Evolutionary conservation across 768 basidiomycete genomes (phyloP).

Genomic region (Tylopilus sp.): DNA sequence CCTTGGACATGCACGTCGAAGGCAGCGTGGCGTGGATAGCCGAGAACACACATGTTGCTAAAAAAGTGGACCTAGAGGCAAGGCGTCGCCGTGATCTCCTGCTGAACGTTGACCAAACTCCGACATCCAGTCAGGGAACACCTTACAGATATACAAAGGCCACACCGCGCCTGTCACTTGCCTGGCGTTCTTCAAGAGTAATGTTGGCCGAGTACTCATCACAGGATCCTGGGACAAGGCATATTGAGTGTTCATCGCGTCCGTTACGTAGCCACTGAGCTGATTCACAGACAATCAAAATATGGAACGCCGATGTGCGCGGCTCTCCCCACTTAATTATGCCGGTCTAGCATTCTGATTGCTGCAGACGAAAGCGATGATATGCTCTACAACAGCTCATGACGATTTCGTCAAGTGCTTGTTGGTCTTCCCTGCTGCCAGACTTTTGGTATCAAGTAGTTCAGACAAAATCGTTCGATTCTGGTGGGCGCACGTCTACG

Average conservation of each 20-base stretch:
- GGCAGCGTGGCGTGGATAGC: constrained; percentile 80
- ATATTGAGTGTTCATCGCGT: constrained; percentile 9
- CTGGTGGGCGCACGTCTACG: constrained; percentile 53
- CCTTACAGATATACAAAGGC: constrained; percentile 69
- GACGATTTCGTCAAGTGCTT: constrained; percentile 89
- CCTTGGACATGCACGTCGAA: constrained; percentile 64
- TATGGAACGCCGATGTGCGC: constrained; percentile 78
- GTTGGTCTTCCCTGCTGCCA: constrained; percentile 60
- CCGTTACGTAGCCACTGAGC: constrained; percentile 8
- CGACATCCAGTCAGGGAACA: constrained; percentile 69
- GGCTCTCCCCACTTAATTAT: background rate
- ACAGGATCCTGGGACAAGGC: constrained; percentile 96
- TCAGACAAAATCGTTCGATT: constrained; percentile 88
- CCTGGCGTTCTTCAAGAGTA: constrained; percentile 60
- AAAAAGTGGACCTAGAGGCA: constrained; percentile 78
- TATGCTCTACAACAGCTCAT: constrained; percentile 77
- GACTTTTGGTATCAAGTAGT: constrained; percentile 76
- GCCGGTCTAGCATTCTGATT: background rate
- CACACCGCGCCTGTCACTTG: constrained; percentile 89
- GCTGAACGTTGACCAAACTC: constrained; percentile 8
- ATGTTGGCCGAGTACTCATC: constrained; percentile 54
- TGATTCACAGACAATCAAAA: constrained; percentile 64
- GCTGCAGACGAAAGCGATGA: constrained; percentile 59
- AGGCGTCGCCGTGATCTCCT: constrained; percentile 9
- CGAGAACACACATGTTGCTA: constrained; percentile 74